phyloP scores from a whole-genome alignment of 2,329 filamentous ascomycete genomes.

The Aureobasidium pullulans region DNA sequence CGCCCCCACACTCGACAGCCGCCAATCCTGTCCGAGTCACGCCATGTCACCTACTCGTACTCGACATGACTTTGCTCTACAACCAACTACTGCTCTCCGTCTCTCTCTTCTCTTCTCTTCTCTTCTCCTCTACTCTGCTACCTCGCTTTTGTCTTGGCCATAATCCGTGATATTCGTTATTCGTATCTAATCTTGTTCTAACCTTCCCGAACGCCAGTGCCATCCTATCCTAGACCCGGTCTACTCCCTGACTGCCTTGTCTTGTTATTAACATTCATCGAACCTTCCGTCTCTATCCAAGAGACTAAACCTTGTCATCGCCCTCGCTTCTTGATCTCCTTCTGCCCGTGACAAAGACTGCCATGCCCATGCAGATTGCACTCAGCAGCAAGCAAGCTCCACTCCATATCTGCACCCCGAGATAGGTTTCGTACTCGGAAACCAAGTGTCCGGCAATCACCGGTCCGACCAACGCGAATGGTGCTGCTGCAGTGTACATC shows the following conservation, averaged over 20 bases:
- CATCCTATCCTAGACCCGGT: no score
- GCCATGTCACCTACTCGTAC: no score
- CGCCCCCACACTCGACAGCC: no score
- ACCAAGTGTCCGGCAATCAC: constrained; percentile 42
- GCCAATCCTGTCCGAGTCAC: no score
- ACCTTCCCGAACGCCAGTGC: not conserved
- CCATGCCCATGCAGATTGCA: constrained; percentile 34
- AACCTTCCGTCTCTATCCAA: no score
- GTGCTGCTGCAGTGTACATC: constrained; percentile 43
- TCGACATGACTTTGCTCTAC: no score
- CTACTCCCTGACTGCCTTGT: not conserved
- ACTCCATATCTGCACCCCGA: constrained; percentile 42
- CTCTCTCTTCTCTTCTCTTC: not conserved
- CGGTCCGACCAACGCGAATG: constrained; percentile 40
- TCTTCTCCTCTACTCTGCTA: no score
- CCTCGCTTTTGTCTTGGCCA: not conserved
- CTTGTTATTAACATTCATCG: no score
- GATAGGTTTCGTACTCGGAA: constrained; percentile 32
- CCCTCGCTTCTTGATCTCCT: not conserved
- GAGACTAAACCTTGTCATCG: not conserved
- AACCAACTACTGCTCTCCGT: not conserved
- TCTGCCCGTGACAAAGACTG: constrained; percentile 15
- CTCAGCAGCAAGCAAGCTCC: constrained; percentile 36
- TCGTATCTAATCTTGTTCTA: not conserved
- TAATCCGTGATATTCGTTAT: not conserved